Evolutionary conservation across 2,329 filamentous ascomycete genomes (phyloP).

Genomic region (Sclerotinia glacialis): DNA sequence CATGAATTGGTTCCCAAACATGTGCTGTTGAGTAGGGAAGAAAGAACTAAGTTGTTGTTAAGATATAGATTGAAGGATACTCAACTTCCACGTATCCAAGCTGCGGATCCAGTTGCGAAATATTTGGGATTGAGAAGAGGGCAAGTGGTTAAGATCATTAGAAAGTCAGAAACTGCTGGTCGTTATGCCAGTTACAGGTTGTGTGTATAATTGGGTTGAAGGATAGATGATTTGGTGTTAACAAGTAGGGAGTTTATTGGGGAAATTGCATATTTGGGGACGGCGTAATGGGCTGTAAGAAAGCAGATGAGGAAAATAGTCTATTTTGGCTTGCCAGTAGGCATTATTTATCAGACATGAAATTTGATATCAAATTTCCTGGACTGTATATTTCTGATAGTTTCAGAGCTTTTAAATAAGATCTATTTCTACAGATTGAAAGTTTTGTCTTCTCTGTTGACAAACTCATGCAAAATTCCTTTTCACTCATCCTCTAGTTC

Average conservation of each 20-base stretch:
- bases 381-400: constrained; percentile 10
- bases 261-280: constrained; percentile 25
- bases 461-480: not conserved
- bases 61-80: constrained; percentile 96
- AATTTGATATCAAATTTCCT: not conserved
- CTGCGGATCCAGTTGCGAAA: constrained; percentile 86
- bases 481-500: not conserved
- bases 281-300: constrained; percentile 15
- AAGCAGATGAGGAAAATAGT: constrained; percentile 5
- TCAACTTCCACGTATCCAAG: constrained; percentile 87
- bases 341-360: not conserved
- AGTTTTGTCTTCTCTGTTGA: not conserved
- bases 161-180: constrained; percentile 91
- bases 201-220: constrained; percentile 50
- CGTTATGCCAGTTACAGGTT: constrained; percentile 91
- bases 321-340: constrained; percentile 1
- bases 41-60: constrained; percentile 81
- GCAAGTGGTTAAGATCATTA: constrained; percentile 97
- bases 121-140: constrained; percentile 88
- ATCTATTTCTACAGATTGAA: constrained; percentile 3
- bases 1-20: constrained; percentile 96
- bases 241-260: constrained; percentile 25
- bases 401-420: constrained; percentile 8
- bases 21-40: constrained; percentile 81
- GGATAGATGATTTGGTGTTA: constrained; percentile 25